Evolutionary conservation across 257 asterid species (phyloP).

Genomic region (Nemophila menziesii): DNA sequence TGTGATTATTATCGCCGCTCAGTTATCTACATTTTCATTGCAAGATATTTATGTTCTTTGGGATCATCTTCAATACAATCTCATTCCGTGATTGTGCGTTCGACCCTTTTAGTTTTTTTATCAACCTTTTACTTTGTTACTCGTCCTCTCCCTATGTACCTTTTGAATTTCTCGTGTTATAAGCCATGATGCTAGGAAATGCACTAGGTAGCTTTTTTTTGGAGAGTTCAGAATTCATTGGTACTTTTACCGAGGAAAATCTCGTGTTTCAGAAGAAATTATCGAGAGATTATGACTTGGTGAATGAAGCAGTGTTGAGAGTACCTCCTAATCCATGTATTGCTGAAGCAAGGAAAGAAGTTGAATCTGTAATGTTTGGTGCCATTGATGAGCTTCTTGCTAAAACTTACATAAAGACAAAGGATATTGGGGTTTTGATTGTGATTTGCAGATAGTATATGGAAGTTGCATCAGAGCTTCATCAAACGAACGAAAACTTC

Average conservation of each 20-base stretch:
- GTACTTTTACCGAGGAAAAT: slow-evolving; percentile 38
- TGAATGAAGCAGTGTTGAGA: slow-evolving; percentile 48
- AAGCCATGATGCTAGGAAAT: slow-evolving; percentile 60
- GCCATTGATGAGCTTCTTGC: slow-evolving; percentile 66
- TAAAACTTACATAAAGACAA: slow-evolving; percentile 50
- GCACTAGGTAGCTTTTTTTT: slow-evolving; percentile 57
- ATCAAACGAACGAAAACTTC: no score
- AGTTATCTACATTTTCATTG: slow-evolving; percentile 20
- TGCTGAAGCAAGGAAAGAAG: slow-evolving; percentile 72
- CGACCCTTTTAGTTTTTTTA: slow-evolving; percentile 52
- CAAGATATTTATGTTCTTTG: slow-evolving; percentile 16
- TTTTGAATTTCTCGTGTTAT: slow-evolving; percentile 61
- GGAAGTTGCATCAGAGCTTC: no score
- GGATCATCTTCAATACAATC: slow-evolving; percentile 28
- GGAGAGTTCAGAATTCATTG: slow-evolving; percentile 42
- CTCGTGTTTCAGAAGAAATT: slow-evolving; percentile 60
- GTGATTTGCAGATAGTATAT: slow-evolving; percentile 76
- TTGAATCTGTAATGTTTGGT: slow-evolving; percentile 73
- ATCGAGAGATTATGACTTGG: slow-evolving; percentile 81
- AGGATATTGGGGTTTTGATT: slow-evolving; percentile 69
- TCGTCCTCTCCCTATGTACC: slow-evolving; percentile 72
- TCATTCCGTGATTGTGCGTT: slow-evolving; percentile 43
- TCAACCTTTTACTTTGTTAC: slow-evolving; percentile 59
- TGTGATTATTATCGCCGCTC: slow-evolving; percentile 20
- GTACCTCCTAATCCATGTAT: slow-evolving; percentile 70